Evolutionary conservation across 2,329 filamentous ascomycete species (phyloP).

Genomic region (Penicillium sp.): DNA sequence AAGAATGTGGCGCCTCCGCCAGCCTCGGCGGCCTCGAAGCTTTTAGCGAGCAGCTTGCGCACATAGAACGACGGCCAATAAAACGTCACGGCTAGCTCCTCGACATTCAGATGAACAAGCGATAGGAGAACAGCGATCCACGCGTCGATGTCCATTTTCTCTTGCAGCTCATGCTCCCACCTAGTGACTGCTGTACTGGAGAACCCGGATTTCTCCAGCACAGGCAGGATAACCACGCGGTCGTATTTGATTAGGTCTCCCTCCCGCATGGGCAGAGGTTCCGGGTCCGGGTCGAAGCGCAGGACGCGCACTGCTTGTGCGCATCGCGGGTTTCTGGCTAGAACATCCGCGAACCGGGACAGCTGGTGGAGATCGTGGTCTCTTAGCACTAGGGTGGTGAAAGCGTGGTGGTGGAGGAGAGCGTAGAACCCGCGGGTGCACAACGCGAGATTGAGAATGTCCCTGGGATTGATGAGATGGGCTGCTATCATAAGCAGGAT

Average conservation of each 20-base stretch:
- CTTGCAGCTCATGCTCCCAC: neutral
- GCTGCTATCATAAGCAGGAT: neutral
- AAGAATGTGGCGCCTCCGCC: neutral
- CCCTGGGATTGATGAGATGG: neutral
- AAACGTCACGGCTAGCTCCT: neutral
- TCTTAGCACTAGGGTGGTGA: neutral
- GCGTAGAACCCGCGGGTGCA: neutral
- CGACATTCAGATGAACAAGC: neutral
- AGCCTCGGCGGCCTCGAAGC: too few relatives aligned
- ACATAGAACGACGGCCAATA: neutral
- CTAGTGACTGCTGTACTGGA: neutral
- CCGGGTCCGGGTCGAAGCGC: neutral
- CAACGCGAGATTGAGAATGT: neutral
- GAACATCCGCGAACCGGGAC: neutral
- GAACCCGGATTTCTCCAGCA: neutral
- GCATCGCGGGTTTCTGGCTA: neutral
- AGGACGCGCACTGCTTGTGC: neutral
- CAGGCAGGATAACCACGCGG: neutral
- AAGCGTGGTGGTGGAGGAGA: neutral
- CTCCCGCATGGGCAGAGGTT: fast-evolving
- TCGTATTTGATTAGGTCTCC: neutral
- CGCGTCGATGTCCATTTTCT: neutral
- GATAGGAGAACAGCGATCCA: neutral
- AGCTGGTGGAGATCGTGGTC: neutral
- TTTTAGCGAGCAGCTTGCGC: neutral